Evolutionary conservation across 805 yeast species (phyloP).

Genomic region (Ogataea paradorogensis): DNA sequence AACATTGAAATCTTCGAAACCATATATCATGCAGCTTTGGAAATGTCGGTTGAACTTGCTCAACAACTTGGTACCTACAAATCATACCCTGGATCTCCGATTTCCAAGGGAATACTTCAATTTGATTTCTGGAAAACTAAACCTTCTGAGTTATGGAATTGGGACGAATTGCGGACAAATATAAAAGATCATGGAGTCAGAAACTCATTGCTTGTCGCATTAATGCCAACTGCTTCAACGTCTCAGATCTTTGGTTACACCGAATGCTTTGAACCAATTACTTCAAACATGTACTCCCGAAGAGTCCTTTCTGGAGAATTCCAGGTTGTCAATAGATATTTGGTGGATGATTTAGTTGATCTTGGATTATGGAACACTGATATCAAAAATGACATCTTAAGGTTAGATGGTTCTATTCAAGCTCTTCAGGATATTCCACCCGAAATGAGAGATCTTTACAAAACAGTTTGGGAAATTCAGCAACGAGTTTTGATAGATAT

Average conservation of each 20-base stretch:
- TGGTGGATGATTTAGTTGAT: constrained; percentile 76
- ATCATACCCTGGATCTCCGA: constrained; percentile 81
- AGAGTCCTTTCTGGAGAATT: constrained; percentile 92
- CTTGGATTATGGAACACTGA: constrained; percentile 80
- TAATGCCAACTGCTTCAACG: constrained; percentile 98
- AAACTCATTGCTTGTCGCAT: constrained; percentile 85
- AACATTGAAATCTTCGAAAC: constrained; percentile 92
- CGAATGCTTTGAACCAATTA: constrained; percentile 95
- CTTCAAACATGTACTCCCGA: constrained; percentile 88
- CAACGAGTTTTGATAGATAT: constrained; percentile 82
- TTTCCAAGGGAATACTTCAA: constrained; percentile 80
- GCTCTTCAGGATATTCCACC: constrained; percentile 68
- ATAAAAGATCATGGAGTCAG: constrained; percentile 68
- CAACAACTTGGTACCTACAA: constrained; percentile 63
- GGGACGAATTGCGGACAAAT: constrained; percentile 67
- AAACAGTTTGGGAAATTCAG: constrained; percentile 95
- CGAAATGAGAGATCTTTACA: constrained; percentile 73
- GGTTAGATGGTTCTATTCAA: constrained; percentile 84
- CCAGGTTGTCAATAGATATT: constrained; percentile 86
- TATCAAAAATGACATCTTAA: constrained; percentile 73
- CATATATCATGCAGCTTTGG: constrained; percentile 89
- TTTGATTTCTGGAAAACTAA: constrained; percentile 82
- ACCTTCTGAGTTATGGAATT: constrained; percentile 83
- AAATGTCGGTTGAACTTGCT: constrained; percentile 83
- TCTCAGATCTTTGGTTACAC: constrained; percentile 92